phyloP scores from a whole-genome alignment of 1,284 basidiomycete species.

The Exsudoporus floridanus region DNA sequence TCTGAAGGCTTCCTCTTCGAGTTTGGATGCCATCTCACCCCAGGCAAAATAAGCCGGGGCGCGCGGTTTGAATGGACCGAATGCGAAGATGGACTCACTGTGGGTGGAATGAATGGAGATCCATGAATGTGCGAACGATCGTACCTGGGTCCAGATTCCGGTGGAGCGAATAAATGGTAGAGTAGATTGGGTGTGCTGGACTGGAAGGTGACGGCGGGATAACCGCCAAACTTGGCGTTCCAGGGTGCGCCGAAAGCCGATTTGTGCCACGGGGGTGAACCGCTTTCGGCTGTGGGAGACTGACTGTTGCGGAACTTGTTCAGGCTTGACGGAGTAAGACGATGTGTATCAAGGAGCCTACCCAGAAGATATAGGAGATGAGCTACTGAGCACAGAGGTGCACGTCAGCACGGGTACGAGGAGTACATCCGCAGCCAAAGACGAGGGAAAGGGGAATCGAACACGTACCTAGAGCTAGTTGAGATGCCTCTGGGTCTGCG shows the following conservation, averaged over 20 bases:
- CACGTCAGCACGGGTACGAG: constrained; percentile 33
- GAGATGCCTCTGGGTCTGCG: constrained; percentile 63
- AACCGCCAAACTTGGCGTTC: constrained; percentile 47
- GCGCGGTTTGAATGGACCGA: constrained; percentile 33
- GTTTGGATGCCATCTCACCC: constrained; percentile 67
- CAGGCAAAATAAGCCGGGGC: constrained; percentile 57
- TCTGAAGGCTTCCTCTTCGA: constrained; percentile 69
- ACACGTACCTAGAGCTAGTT: constrained; percentile 44
- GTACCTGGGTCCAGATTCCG: constrained; percentile 53
- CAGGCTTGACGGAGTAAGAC: constrained; percentile 22
- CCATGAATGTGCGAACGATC: constrained; percentile 27
- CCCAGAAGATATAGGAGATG: constrained; percentile 38
- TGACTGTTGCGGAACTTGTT: constrained; percentile 31
- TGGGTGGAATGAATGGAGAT: constrained; percentile 23
- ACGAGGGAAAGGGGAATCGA: constrained; percentile 1
- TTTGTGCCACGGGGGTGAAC: constrained; percentile 33
- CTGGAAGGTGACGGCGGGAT: constrained; percentile 51
- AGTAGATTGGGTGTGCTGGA: constrained; percentile 64
- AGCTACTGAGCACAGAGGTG: constrained; percentile 18
- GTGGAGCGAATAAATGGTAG: constrained; percentile 70
- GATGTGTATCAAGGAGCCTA: constrained; percentile 28
- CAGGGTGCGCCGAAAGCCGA: constrained; percentile 30
- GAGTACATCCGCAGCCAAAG: constrained; percentile 24
- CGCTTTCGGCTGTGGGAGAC: constrained; percentile 29
- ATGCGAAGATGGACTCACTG: constrained; percentile 30